Evolutionary conservation across 1,284 basidiomycete genomes (phyloP), one percentile per base, ranked within the genome.

Genomic region (Cronartium quercuum): DNA sequence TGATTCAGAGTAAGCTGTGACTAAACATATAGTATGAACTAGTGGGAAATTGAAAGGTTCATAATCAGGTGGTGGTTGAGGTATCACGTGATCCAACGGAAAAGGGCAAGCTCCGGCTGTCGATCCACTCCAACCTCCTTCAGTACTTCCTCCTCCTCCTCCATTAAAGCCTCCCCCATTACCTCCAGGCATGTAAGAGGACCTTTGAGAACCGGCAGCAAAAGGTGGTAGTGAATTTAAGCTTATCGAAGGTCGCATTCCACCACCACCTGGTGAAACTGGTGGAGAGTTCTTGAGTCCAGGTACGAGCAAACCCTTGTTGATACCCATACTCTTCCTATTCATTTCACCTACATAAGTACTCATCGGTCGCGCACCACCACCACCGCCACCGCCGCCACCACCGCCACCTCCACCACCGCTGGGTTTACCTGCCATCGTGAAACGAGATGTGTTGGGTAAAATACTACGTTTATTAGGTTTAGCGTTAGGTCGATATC

Each of bases 1-100:
- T 1, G 92, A 95, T 83, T 99, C 95, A 0, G 94, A 97, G 82
- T 99, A 99, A 2, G 96, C 96, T 0, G 96, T 99, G 77, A 99
- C 96, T 40, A 98, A 88, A 80, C 92, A 94, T 78, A 98, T 94
- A 6, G 92, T 89, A 82, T 98, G 92, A 1, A 89, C 91, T 34
- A 98, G 87, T 0, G 93, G 94, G 86, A 92, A 99, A 79, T 92
- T 91, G 86, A 96, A 98, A 0, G 96, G 95, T 82, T 96, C 91
- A 79, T 88, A 95, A 80, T 96, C 93, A 0, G 87, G 84, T 18
- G 92, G 86, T 10, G 96, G 96, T 81, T 99, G 96, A 1, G 92
- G 91, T 13, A 98, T 89, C 79, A 97, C 91, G 79, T 94, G 90
- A 79, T 87, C 84, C 58, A 94, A 84, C 3, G 95, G 94, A 88